These are phyloP conservation scores for Clausena lansium DNA, from an alignment of 345 rosid species.

Conservation along the genomic window DNA sequence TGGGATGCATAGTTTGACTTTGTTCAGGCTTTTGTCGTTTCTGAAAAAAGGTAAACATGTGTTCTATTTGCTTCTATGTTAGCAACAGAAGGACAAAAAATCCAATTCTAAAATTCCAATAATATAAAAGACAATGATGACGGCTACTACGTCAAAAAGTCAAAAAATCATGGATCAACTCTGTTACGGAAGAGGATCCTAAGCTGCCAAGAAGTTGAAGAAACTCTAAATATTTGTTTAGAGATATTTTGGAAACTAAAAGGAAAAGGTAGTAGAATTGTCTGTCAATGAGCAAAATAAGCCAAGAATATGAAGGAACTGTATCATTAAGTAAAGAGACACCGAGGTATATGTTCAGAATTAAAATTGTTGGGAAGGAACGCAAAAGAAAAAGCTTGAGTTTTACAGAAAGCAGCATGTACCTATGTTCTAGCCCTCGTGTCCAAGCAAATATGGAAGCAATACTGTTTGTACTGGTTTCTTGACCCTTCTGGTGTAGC, in stretches of 20 bases:
- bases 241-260: neutral
- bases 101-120: neutral
- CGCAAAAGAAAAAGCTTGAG: neutral
- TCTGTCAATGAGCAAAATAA: neutral
- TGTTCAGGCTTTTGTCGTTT: neutral
- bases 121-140: neutral
- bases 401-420: constrained; percentile 15
- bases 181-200: neutral
- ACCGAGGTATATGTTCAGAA: neutral
- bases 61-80: neutral
- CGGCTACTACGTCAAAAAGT: no score
- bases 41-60: neutral
- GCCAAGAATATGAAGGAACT: neutral
- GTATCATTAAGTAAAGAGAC: no score
- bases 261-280: neutral
- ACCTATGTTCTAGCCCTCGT: constrained; percentile 92
- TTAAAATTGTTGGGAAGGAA: neutral
- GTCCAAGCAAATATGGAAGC: constrained; percentile 99
- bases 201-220: neutral
- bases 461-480: constrained; percentile 96
- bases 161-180: neutral
- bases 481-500: constrained; percentile 87
- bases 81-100: neutral
- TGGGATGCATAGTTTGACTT: neutral
- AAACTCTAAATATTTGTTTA: neutral